A percentile compares a stretch with the other conserved stretches of the same genome.
phyloP scores from a whole-genome alignment of 2,329 filamentous ascomycete species.

The Ascochyta pisi region DNA sequence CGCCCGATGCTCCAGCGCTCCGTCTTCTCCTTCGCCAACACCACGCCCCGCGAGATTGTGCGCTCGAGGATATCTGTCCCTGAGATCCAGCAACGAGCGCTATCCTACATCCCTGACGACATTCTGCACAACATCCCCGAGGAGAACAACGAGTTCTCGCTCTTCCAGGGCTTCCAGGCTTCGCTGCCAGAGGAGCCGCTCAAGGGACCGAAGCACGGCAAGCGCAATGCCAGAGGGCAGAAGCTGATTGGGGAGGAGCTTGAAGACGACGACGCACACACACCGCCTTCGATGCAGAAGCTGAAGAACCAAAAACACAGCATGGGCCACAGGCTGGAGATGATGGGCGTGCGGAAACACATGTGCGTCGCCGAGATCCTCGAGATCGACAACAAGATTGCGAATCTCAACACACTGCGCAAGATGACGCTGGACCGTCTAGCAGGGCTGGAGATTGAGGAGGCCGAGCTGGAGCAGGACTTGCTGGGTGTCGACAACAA shows the following conservation, averaged over 20 bases:
- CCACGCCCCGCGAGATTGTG: slow-evolving; percentile 91
- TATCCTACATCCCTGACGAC: slow-evolving; percentile 88
- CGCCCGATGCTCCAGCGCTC: slow-evolving; percentile 84
- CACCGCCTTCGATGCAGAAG: slow-evolving; percentile 71
- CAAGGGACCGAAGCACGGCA: slow-evolving; percentile 60
- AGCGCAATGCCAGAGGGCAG: slow-evolving; percentile 75
- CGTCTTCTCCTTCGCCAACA: slow-evolving; percentile 89
- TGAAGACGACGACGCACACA: slow-evolving; percentile 56
- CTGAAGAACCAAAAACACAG: slow-evolving; percentile 81
- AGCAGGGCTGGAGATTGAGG: slow-evolving; percentile 86
- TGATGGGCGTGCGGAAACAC: slow-evolving; percentile 91
- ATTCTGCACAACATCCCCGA: slow-evolving; percentile 89
- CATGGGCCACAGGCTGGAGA: slow-evolving; percentile 85
- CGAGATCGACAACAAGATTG: slow-evolving; percentile 96
- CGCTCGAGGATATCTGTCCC: slow-evolving; percentile 86
- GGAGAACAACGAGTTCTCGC: slow-evolving; percentile 81
- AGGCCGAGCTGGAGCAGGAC: slow-evolving; percentile 87
- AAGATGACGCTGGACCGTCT: slow-evolving; percentile 88
- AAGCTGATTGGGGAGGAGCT: slow-evolving; percentile 74
- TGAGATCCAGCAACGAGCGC: slow-evolving; percentile 92
- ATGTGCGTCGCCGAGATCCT: slow-evolving; percentile 97
- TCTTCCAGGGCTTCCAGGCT: slow-evolving; percentile 97
- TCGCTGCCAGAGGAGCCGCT: slow-evolving; percentile 74
- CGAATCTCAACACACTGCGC: slow-evolving; percentile 91
- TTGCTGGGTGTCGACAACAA: slow-evolving; percentile 67